These are phyloP conservation scores for Aureobasidium sp. DNA, from an alignment of 2,329 filamentous ascomycete genomes.

Conservation along the genomic window DNA sequence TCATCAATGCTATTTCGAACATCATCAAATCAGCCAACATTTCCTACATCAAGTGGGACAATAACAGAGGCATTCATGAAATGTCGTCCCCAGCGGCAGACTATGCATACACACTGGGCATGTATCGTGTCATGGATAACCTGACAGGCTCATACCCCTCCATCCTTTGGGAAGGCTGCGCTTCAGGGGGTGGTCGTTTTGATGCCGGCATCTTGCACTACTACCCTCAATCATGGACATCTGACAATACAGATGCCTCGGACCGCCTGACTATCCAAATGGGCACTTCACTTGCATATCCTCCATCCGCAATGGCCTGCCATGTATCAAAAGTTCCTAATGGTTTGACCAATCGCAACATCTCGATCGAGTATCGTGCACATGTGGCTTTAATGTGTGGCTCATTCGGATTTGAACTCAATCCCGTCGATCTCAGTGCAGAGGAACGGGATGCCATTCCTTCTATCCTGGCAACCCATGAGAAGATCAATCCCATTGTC, in stretches of 20 bases:
- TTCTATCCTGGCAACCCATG: slow-evolving; percentile 46
- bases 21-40: slow-evolving; percentile 50
- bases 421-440: slow-evolving; percentile 46
- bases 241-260: slow-evolving; percentile 57
- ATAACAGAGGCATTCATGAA: slow-evolving; percentile 60
- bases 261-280: slow-evolving; percentile 57
- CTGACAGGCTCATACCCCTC: slow-evolving; percentile 55
- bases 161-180: slow-evolving; percentile 60
- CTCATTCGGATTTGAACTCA: slow-evolving; percentile 58
- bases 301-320: slow-evolving; percentile 57
- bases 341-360: slow-evolving; percentile 48
- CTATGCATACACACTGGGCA: slow-evolving; percentile 56
- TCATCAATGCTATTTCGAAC: slow-evolving; percentile 49
- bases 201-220: slow-evolving; percentile 58
- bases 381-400: slow-evolving; percentile 65
- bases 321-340: slow-evolving; percentile 58
- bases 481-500: slow-evolving; percentile 53
- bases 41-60: slow-evolving; percentile 61
- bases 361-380: slow-evolving; percentile 53
- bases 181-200: slow-evolving; percentile 58
- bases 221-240: slow-evolving; percentile 61
- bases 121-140: slow-evolving; percentile 56
- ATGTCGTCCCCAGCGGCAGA: slow-evolving; percentile 46
- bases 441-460: slow-evolving; percentile 51
- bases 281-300: slow-evolving; percentile 57